These are phyloP conservation scores for Quercus lobata DNA, from an alignment of 331 rosid genomes.

Conservation along the genomic window DNA sequence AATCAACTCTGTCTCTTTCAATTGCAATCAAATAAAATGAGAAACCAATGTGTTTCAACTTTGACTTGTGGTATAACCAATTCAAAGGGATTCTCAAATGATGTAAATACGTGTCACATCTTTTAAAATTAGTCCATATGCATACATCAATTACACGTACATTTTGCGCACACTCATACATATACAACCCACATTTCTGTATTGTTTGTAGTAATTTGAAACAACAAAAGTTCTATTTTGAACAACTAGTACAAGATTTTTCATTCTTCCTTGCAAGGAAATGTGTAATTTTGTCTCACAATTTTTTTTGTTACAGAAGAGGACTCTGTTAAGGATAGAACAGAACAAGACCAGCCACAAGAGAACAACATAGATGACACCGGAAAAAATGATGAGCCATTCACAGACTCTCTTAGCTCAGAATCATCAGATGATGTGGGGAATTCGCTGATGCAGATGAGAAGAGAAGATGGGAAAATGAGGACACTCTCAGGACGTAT, in stretches of 20 bases:
- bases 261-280: too few species aligned
- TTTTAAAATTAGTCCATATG: background rate
- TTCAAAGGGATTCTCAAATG: background rate
- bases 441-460: slow-evolving; percentile 32
- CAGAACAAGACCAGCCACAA: slow-evolving; percentile 57
- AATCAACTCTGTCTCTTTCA: slow-evolving; percentile 1
- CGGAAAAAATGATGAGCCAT: slow-evolving; percentile 51
- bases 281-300: background rate
- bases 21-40: background rate
- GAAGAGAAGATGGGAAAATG: slow-evolving; percentile 53
- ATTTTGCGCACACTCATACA: background rate
- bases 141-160: background rate
- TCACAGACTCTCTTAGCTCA: slow-evolving; percentile 35
- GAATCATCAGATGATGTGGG: slow-evolving; percentile 26
- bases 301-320: slow-evolving; percentile 51
- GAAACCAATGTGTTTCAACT: background rate
- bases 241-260: background rate
- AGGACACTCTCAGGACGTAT: slow-evolving; percentile 55
- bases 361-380: slow-evolving; percentile 44
- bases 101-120: background rate
- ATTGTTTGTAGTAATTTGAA: background rate
- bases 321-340: slow-evolving; percentile 65
- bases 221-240: background rate
- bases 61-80: background rate
- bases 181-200: background rate